These are phyloP conservation scores for Lomentospora prolificans DNA, from an alignment of 2,329 filamentous ascomycete genomes.

Conservation along the genomic window DNA sequence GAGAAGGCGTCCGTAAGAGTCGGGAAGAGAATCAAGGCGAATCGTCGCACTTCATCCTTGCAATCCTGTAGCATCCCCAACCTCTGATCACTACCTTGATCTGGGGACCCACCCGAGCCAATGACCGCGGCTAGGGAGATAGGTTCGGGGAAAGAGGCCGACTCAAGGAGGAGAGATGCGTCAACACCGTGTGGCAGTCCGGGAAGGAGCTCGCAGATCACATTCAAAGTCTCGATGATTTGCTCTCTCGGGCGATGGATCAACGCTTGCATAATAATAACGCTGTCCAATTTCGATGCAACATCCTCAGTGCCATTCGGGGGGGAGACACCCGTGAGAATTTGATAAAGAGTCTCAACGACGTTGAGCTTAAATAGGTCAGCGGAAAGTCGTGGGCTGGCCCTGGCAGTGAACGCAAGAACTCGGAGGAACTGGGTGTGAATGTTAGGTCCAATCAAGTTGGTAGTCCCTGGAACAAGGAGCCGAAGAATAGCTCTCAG, in stretches of 20 bases:
- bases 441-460: slow-evolving; percentile 85
- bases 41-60: slow-evolving; percentile 78
- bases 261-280: slow-evolving; percentile 96
- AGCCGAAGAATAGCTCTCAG: slow-evolving; percentile 78
- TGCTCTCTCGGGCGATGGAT: slow-evolving; percentile 94
- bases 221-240: slow-evolving; percentile 92
- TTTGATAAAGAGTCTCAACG: slow-evolving; percentile 95
- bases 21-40: slow-evolving; percentile 85
- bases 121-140: background rate
- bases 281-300: slow-evolving; percentile 82
- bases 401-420: slow-evolving; percentile 78
- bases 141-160: background rate
- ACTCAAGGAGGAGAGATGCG: slow-evolving; percentile 17
- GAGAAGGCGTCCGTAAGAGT: slow-evolving; percentile 95
- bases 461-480: slow-evolving; percentile 86
- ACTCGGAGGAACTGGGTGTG: slow-evolving; percentile 95
- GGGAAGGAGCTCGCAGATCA: slow-evolving; percentile 89
- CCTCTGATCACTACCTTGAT: slow-evolving; percentile 59
- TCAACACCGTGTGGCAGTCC: slow-evolving; percentile 51
- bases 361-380: slow-evolving; percentile 94
- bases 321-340: slow-evolving; percentile 88
- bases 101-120: background rate
- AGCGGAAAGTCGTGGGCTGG: slow-evolving; percentile 76
- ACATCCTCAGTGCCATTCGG: slow-evolving; percentile 69
- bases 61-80: slow-evolving; percentile 75